A percentile compares a stretch with the other conserved stretches of the same genome.
These are phyloP conservation scores for Capsella rubella DNA, from an alignment of 441 rosid species.

Conservation along the genomic window DNA sequence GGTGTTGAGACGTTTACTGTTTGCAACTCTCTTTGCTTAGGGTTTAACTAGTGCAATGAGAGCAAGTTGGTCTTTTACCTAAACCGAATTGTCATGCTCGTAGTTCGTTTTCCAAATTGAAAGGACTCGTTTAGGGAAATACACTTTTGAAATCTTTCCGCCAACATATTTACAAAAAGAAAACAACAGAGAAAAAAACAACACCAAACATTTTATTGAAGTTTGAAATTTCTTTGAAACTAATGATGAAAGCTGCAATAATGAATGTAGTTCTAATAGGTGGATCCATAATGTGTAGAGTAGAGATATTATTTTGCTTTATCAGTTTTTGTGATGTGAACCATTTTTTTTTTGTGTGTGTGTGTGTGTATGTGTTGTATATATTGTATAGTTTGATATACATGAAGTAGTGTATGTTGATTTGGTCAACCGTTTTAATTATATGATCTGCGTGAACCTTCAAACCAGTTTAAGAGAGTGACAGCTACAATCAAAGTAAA, in stretches of 20 bases:
- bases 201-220: neutral
- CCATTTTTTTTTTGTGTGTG: too few relatives aligned
- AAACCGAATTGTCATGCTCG: constrained; percentile 34
- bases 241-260: constrained; percentile 17
- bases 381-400: neutral
- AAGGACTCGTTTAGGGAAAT: constrained; percentile 1
- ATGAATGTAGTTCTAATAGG: neutral
- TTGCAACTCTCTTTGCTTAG: constrained; percentile 35
- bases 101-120: constrained; percentile 14
- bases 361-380: neutral
- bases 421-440: neutral
- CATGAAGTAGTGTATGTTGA: neutral
- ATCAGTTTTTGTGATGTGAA: constrained; percentile 6
- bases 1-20: constrained; percentile 56
- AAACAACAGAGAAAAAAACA: neutral
- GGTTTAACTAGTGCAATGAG: constrained; percentile 30
- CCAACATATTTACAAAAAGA: constrained; percentile 33
- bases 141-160: constrained; percentile 13
- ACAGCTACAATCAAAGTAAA: neutral
- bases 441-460: neutral
- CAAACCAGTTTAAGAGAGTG: neutral
- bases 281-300: neutral
- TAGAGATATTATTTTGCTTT: neutral
- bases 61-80: constrained; percentile 45
- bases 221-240: neutral